These are phyloP conservation scores for Botrytis tulipae DNA, from an alignment of 2,329 filamentous ascomycete genomes.

Conservation along the genomic window DNA sequence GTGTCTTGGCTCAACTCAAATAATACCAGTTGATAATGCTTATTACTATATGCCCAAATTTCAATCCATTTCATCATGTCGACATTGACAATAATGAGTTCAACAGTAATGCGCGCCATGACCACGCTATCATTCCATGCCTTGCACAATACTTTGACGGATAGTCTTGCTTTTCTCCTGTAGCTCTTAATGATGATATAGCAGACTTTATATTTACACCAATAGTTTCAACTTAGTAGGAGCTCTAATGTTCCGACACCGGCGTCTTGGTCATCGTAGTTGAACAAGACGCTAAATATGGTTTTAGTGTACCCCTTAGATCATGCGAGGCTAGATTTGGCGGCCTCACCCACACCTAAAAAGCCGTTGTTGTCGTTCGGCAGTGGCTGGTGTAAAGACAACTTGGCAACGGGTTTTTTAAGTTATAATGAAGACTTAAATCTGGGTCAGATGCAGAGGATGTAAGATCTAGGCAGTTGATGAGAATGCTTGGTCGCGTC, in stretches of 20 bases:
- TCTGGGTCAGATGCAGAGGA: background rate
- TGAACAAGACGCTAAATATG: background rate
- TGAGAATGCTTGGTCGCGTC: background rate
- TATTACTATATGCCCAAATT: background rate
- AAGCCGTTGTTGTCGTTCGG: background rate
- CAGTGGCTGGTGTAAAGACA: background rate
- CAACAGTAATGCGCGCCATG: background rate
- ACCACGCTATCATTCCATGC: background rate
- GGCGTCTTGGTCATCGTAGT: background rate
- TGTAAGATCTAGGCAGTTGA: background rate
- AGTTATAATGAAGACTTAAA: background rate
- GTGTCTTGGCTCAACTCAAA: background rate
- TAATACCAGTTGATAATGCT: background rate
- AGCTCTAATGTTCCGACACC: background rate
- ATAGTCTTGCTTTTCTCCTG: background rate
- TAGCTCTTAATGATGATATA: background rate
- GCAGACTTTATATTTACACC: rapidly evolving
- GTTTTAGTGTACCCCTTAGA: background rate
- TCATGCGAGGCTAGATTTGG: background rate
- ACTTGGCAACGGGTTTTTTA: background rate
- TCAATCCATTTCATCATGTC: background rate
- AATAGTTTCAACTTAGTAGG: background rate
- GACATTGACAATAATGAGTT: background rate
- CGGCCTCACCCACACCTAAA: background rate
- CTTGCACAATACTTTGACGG: background rate